Evolutionary conservation across 768 basidiomycete genomes (phyloP).

Genomic region (Xerocomus potaroensis): DNA sequence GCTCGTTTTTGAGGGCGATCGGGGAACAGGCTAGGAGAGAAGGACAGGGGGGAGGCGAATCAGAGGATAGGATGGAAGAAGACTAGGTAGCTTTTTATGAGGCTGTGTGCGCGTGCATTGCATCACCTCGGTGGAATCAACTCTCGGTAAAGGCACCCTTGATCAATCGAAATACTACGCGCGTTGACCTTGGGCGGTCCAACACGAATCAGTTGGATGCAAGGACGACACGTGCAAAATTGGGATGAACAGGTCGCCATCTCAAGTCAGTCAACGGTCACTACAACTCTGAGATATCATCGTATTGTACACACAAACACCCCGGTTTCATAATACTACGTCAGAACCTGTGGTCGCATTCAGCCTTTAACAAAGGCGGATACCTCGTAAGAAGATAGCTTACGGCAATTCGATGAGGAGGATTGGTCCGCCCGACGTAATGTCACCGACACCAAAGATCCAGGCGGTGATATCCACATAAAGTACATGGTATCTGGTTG

Average conservation of each 20-base stretch:
- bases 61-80: constrained; percentile 71
- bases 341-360: background rate
- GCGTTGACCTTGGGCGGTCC: too few species aligned
- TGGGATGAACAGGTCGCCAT: too few species aligned
- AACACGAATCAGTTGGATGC: too few species aligned
- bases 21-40: constrained; percentile 67
- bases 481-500: background rate
- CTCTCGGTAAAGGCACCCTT: too few species aligned
- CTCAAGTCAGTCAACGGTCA: background rate
- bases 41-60: constrained; percentile 17
- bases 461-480: background rate
- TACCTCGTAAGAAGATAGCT: background rate
- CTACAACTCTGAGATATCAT: background rate
- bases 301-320: background rate
- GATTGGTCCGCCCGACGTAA: background rate
- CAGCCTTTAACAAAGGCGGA: background rate
- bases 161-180: too few species aligned
- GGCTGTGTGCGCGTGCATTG: background rate
- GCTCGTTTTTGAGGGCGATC: constrained; percentile 76
- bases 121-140: background rate
- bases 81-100: constrained; percentile 39
- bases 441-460: background rate
- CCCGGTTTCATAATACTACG: background rate
- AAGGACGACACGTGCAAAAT: too few species aligned
- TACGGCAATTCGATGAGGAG: background rate